Evolutionary conservation across 1,139 yeast genomes (phyloP).

Genomic region (Scheffersomyces lignicola): DNA sequence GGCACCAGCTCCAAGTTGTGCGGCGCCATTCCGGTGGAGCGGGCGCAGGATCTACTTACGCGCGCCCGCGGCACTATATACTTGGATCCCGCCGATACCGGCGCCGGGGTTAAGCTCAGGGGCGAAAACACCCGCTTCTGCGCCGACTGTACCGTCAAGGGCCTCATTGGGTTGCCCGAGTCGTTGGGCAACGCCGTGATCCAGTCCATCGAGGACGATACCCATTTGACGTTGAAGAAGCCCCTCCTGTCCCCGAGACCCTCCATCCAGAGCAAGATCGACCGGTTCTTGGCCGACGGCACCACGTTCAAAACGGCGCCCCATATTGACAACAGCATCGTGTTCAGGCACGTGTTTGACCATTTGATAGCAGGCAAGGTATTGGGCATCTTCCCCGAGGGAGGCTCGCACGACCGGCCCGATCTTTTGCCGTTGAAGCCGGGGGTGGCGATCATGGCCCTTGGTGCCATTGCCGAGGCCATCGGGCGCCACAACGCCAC

Average conservation of each 20-base stretch:
- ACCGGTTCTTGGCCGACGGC: conserved; percentile 44
- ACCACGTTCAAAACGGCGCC: conserved; percentile 58
- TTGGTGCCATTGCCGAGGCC: conserved; percentile 42
- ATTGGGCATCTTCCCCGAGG: conserved; percentile 71
- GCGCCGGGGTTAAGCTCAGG: conserved; percentile 25
- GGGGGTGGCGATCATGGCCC: conserved; percentile 52
- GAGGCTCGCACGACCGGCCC: conserved; percentile 45
- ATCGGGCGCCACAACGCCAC: conserved; percentile 9
- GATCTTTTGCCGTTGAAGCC: conserved; percentile 44
- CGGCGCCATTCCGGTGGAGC: conserved; percentile 69
- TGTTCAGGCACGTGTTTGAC: conserved; percentile 63
- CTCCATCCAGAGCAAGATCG: conserved; percentile 27
- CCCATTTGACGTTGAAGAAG: conserved; percentile 46
- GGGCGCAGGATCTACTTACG: conserved; percentile 66
- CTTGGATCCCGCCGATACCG: conserved; percentile 25
- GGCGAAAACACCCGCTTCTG: conserved; percentile 55
- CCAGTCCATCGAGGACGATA: conserved; percentile 51
- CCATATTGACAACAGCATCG: conserved; percentile 59
- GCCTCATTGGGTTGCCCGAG: conserved; percentile 62
- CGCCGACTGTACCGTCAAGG: conserved; percentile 45
- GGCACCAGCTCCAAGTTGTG: conserved; percentile 59
- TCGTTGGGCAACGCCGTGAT: conserved; percentile 61
- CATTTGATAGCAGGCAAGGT: conserved; percentile 58
- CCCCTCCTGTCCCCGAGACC: conserved; percentile 42
- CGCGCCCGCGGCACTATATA: conserved; percentile 48